Percentiles rank a stretch among this genome's conserved stretches.
Conservation (phyloP, 2,329 filamentous ascomycete species). For the Alternaria alternata region DNA sequence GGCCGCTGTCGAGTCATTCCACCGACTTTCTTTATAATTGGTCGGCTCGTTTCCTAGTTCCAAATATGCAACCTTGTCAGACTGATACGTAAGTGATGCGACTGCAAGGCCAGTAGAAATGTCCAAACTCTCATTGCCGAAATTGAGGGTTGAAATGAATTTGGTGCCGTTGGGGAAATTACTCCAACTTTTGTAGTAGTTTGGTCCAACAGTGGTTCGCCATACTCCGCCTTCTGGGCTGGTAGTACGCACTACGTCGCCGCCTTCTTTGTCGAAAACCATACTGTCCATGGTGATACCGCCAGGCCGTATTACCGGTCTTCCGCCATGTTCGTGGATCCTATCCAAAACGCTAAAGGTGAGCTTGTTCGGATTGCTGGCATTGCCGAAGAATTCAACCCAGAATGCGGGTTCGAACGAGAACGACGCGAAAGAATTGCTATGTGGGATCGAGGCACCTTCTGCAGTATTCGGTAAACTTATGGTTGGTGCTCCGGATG, state of each 20-base stretch:
- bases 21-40: slow-evolving; percentile 13
- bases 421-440: slow-evolving; percentile 20
- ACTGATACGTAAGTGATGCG: slow-evolving; percentile 14
- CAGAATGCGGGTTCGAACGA: slow-evolving; percentile 22
- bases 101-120: slow-evolving; percentile 19
- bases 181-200: slow-evolving; percentile 19
- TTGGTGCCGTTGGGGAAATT: slow-evolving; percentile 19
- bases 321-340: slow-evolving; percentile 19
- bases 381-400: slow-evolving; percentile 23
- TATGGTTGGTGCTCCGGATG: not conserved
- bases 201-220: slow-evolving; percentile 17
- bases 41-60: slow-evolving; percentile 23
- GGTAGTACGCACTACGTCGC: slow-evolving; percentile 17
- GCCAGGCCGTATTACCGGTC: slow-evolving; percentile 18
- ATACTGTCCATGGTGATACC: slow-evolving; percentile 23
- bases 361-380: slow-evolving; percentile 15
- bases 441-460: slow-evolving; percentile 18
- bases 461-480: slow-evolving; percentile 11
- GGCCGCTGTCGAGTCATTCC: slow-evolving; percentile 13
- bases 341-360: slow-evolving; percentile 11
- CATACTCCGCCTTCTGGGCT: slow-evolving; percentile 17
- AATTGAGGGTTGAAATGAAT: slow-evolving; percentile 21
- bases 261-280: slow-evolving; percentile 10
- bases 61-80: slow-evolving; percentile 16
- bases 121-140: slow-evolving; percentile 16